Evolutionary conservation across 345 rosid species (phyloP), one percentile per base, ranked within the genome.

Genomic region (Excoecaria agallocha): DNA sequence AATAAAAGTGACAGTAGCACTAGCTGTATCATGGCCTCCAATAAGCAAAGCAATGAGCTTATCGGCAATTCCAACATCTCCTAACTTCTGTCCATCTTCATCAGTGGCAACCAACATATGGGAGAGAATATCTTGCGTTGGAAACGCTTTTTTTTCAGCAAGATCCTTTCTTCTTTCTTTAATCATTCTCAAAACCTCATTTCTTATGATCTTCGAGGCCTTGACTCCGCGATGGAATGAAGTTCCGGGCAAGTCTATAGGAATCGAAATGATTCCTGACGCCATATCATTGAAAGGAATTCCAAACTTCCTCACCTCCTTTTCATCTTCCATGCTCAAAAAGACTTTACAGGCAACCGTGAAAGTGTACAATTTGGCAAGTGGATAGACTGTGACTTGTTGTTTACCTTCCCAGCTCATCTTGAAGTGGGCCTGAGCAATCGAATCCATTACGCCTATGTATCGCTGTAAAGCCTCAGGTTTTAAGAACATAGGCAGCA

Each of bases 11-110:
- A 78, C 72, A 46, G 72, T 39, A 66, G 73, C 66, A 66, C 81
- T 78, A 3, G 74, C 76, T 6, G 81, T 78, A 41, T 78, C 73
- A 25, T 78, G 70, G 54, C 81, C 74, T 35, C 75, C 80, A 66
- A 77, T 70, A 4, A 77, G 65, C 80, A 77, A 62, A 45, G 75
- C 54, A 12, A 71, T 45, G 3, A 77, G 64, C 25, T 77, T 70
- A 58, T 70, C 64, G 39, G 63, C 37, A 38, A 70, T 70, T 12
- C 63, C 63, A 41, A 57, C 38, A n/a, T 70, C 74, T 22, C 71
- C 58, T 41, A 68, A 50, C 45, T 43, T 41, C 38, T 76, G 55
- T 4, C 79, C 79, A 35, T 65, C 70, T 62, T 72, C 69, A 51
- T 78, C 73, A 11, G 69, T 15, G 0, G 62, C 68, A 35, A 67